Base-by-base conservation (phyloP, 768 basidiomycete genomes). In the Rhodosporidiobolus odoratus region DNA sequence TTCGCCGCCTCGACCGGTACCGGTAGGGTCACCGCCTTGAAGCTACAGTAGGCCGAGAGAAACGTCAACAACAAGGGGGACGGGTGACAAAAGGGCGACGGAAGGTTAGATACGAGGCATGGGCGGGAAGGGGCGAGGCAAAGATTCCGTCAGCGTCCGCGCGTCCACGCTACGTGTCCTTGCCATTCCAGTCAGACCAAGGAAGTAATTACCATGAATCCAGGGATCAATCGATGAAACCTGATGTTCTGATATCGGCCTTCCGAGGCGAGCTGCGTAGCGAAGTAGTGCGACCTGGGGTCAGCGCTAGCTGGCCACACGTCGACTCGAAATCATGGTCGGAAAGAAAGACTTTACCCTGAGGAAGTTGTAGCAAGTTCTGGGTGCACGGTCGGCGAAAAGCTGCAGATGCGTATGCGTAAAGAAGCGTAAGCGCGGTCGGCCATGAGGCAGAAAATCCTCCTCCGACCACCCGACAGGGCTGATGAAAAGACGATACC, bases 1-100 rank as follows among this genome's bases (percentile, higher is more conserved):
- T 75, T 91, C 84, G 9, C 96, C 96, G 15, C 96, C 96, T 38
- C 89, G 83, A 1, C 96, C 96, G 2, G 93, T 98, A 3, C 96
- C 95, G 1, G 91, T 91, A 10, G 96, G 96, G 78, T 99, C 96
- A 40, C 96, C 96, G 3, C 93, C 93, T 85, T 98, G 95, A n/a
- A 93, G 86, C 92, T 93, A 69, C 3, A 40, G 43, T 52, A 38
- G 43, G 62, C n/a, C n/a, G 3, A 65, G 58, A 25, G 45, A 43
- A 10, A 45, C 43, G 48, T 50, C 23, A 17, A 50, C 21, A 8
- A 12, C 48, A 10, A 50, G 48, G 48, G 48, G 23, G 4, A 13
- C 27, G 23, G 32, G 32, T 10, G 65, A 5, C 32, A 8, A 7
- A 58, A 16, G 32, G n/a, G 43, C 43, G 9, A 32, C 8, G n/a